Conservation (phyloP, 495 filamentous ascomycete genomes). For the Trichoderma parareesei region DNA sequence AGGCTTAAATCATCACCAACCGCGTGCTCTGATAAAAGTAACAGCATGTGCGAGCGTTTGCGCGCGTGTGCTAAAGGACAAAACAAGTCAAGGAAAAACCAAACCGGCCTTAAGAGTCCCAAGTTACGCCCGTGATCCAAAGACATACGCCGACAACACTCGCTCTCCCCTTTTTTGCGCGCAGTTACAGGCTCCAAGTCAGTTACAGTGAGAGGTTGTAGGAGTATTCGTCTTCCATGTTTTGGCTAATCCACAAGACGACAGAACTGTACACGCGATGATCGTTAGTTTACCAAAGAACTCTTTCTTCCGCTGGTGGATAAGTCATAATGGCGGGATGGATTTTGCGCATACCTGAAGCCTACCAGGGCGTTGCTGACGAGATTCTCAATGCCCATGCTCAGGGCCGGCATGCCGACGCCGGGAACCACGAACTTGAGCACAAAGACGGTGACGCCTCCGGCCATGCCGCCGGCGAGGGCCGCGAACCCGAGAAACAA, state of each 20-base stretch:
- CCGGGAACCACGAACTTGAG: conserved; percentile 81
- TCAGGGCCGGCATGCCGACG: conserved; percentile 74
- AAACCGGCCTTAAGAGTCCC: neutral
- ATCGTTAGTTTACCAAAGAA: neutral
- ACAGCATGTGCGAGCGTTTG: neutral
- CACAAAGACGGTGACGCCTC: conserved; percentile 81
- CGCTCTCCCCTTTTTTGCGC: neutral
- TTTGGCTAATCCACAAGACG: conserved; percentile 94
- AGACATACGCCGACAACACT: conserved; percentile 9
- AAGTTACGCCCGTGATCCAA: conserved; percentile 9
- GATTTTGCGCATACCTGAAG: conserved; percentile 56
- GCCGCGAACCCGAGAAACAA: conserved; percentile 92
- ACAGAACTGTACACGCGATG: conserved; percentile 51
- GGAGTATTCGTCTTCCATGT: conserved; percentile 97
- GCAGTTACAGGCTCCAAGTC: neutral
- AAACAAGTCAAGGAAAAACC: neutral
- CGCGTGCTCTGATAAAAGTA: neutral
- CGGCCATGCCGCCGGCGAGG: conserved; percentile 89
- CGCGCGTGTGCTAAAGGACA: neutral
- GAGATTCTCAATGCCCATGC: conserved; percentile 91
- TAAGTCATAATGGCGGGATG: neutral
- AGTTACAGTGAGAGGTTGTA: conserved; percentile 82
- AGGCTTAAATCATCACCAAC: conserved; percentile 4
- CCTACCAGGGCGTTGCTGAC: conserved; percentile 80
- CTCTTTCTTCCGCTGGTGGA: neutral